These are phyloP conservation scores for Colletotrichum costaricense DNA, from an alignment of 2,329 filamentous ascomycete genomes.

Conservation along the genomic window DNA sequence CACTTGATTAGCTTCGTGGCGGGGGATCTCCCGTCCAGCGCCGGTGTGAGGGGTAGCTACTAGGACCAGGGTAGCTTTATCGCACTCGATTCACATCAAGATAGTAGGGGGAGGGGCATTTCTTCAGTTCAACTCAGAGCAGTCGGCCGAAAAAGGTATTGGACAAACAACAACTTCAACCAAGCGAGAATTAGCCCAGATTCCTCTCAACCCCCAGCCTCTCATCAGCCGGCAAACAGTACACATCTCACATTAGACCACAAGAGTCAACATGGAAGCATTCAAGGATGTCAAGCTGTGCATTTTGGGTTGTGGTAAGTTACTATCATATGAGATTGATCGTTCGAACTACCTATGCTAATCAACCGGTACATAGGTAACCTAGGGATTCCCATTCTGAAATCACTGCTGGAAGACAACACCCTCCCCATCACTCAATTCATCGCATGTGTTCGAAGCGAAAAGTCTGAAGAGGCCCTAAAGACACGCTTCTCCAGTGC, in stretches of 20 bases:
- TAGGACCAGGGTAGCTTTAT: background rate
- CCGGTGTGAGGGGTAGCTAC: conserved; percentile 20
- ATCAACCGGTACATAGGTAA: conserved; percentile 40
- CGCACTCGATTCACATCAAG: background rate
- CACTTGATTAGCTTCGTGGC: background rate
- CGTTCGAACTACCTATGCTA: background rate
- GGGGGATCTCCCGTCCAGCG: conserved; percentile 15
- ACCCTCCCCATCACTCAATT: conserved; percentile 40
- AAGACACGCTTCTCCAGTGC: conserved; percentile 37
- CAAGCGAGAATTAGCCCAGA: too few relatives aligned
- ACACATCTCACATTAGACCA: too few relatives aligned
- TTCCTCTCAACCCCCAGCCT: too few relatives aligned
- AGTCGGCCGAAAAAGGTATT: too few relatives aligned
- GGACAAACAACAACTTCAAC: too few relatives aligned
- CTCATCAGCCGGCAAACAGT: too few relatives aligned
- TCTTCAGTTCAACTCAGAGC: too few relatives aligned
- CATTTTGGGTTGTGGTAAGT: conserved; percentile 33
- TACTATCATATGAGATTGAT: too few relatives aligned
- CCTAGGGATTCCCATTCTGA: conserved; percentile 45
- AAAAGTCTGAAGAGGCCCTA: conserved; percentile 39
- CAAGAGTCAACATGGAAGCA: background rate
- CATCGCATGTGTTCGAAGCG: conserved; percentile 45
- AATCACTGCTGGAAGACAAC: conserved; percentile 36
- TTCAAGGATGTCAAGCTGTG: conserved; percentile 22
- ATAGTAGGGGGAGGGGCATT: too few relatives aligned